phyloP scores from a whole-genome alignment of 1,284 basidiomycete species.

The Fistulina hepatica region DNA sequence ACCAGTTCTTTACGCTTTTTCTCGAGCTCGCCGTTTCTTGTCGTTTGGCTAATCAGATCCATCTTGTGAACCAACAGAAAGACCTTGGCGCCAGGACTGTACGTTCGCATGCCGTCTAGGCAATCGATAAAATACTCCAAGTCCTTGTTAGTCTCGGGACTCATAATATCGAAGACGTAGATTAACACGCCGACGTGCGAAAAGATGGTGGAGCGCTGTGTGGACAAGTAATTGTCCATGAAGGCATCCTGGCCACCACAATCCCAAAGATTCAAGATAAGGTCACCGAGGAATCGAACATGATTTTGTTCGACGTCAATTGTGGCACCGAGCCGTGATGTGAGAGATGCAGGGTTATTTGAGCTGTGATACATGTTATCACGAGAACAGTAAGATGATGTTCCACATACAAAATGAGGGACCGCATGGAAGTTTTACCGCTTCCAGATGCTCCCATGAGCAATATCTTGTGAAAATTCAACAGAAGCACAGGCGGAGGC shows the following conservation, averaged over 20 bases:
- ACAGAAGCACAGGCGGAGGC: too few relatives aligned
- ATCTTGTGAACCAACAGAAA: slow-evolving; percentile 97
- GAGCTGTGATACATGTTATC: slow-evolving; percentile 43
- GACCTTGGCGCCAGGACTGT: slow-evolving; percentile 73
- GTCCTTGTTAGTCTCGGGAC: slow-evolving; percentile 65
- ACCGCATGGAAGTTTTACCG: slow-evolving; percentile 95
- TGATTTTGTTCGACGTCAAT: slow-evolving; percentile 98
- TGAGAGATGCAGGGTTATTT: slow-evolving; percentile 88
- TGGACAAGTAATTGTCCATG: slow-evolving; percentile 91
- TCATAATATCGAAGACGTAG: slow-evolving; percentile 94
- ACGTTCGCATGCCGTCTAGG: slow-evolving; percentile 66
- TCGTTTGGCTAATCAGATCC: slow-evolving; percentile 71
- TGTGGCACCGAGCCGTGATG: slow-evolving; percentile 86
- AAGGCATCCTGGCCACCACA: slow-evolving; percentile 97
- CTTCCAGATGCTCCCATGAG: slow-evolving; percentile 92
- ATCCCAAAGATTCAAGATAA: slow-evolving; percentile 94
- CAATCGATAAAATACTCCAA: slow-evolving; percentile 83
- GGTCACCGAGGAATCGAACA: slow-evolving; percentile 90
- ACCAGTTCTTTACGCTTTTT: slow-evolving; percentile 18
- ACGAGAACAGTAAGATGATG: slow-evolving; percentile 8
- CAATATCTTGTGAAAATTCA: too few relatives aligned
- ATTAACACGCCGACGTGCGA: slow-evolving; percentile 94
- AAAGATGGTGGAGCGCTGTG: slow-evolving; percentile 88
- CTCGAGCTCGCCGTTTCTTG: slow-evolving; percentile 56
- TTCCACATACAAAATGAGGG: slow-evolving; percentile 85